These are phyloP conservation scores for Chaetomium cochliodes DNA, from an alignment of 495 filamentous ascomycete genomes.

Conservation along the genomic window DNA sequence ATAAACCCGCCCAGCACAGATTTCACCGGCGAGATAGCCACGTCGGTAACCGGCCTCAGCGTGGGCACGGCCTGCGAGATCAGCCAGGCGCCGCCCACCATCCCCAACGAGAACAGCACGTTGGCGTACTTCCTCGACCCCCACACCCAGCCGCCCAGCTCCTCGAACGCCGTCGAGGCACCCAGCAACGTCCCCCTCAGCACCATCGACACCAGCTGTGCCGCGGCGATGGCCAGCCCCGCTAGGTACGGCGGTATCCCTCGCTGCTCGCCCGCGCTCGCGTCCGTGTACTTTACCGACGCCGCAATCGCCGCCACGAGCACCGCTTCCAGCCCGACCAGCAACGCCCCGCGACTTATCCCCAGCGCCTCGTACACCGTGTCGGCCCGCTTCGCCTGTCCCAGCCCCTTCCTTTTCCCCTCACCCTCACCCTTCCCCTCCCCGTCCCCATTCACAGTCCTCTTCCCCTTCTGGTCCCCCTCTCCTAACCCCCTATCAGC, in stretches of 20 bases:
- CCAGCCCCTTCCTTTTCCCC: too few relatives aligned
- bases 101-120: slow-evolving; percentile 47
- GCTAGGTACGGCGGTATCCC: slow-evolving; percentile 42
- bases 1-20: slow-evolving; percentile 50
- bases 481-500: slow-evolving; percentile 4
- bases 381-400: background rate
- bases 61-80: slow-evolving; percentile 33
- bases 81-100: slow-evolving; percentile 43
- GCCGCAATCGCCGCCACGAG: slow-evolving; percentile 33
- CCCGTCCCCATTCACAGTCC: background rate
- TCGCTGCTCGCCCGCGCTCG: slow-evolving; percentile 33
- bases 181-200: slow-evolving; percentile 47
- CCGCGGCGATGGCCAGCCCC: slow-evolving; percentile 50
- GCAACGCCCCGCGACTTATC: slow-evolving; percentile 21
- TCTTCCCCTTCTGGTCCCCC: too few relatives aligned
- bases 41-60: slow-evolving; percentile 25
- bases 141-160: slow-evolving; percentile 50
- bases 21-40: slow-evolving; percentile 33
- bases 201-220: slow-evolving; percentile 49
- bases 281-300: slow-evolving; percentile 30
- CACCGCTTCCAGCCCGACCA: slow-evolving; percentile 36
- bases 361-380: slow-evolving; percentile 30
- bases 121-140: slow-evolving; percentile 35
- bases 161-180: slow-evolving; percentile 53
- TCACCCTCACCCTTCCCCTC: background rate